A percentile compares a stretch with the other conserved stretches of the same genome.
Conservation (phyloP, 2,329 filamentous ascomycete genomes). For the Didymella lethalis region DNA sequence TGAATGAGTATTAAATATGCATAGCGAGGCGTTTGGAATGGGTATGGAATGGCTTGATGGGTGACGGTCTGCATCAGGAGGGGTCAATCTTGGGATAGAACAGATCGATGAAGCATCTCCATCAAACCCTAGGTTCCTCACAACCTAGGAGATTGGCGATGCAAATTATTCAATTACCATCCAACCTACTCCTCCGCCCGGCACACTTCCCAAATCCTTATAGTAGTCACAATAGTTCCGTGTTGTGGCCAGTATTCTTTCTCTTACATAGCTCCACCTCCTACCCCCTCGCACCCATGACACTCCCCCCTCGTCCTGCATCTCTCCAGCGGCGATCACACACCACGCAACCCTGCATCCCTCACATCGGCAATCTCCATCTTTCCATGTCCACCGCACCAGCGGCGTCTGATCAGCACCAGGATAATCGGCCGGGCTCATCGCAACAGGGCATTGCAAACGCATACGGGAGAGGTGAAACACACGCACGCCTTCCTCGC, state of each 20-base stretch:
- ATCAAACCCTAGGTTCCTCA: no score
- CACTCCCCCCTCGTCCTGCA: not conserved
- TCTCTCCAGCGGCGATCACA: not conserved
- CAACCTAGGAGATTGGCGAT: no score
- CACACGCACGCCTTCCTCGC: not conserved
- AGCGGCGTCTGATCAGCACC: conserved; percentile 5
- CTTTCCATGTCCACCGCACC: no score
- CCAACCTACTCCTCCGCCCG: no score
- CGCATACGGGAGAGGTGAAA: conserved; percentile 13
- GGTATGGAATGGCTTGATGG: not conserved
- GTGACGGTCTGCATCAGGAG: no score
- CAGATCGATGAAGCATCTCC: not conserved
- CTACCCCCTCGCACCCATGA: not conserved
- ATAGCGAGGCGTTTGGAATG: conserved; percentile 6
- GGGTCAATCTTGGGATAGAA: not conserved
- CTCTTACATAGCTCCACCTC: no score
- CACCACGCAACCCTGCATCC: not conserved
- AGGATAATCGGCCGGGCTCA: not conserved
- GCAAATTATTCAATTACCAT: no score
- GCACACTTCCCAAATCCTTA: no score
- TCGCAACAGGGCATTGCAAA: not conserved
- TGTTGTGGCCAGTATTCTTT: no score
- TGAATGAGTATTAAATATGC: not conserved
- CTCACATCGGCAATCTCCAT: conserved; percentile 22
- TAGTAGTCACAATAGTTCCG: no score